These are phyloP conservation scores for Phalaenopsis equestris DNA, from an alignment of 106 monocot species.

Conservation along the genomic window DNA sequence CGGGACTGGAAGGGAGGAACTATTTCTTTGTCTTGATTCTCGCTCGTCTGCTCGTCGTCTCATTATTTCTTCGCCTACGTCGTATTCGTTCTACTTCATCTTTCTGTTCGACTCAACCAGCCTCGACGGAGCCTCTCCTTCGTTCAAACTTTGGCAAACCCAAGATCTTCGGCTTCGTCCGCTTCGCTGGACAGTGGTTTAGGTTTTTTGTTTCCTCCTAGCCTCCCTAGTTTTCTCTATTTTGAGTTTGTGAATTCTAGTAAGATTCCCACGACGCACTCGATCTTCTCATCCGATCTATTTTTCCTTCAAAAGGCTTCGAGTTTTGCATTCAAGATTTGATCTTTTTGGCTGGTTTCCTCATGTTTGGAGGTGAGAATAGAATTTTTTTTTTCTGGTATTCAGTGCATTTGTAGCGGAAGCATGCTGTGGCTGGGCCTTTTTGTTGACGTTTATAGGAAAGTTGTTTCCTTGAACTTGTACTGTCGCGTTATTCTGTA, in stretches of 20 bases:
- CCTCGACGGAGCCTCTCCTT: too few relatives aligned
- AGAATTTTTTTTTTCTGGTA: too few relatives aligned
- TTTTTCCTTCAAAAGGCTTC: not conserved
- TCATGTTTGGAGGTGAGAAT: too few relatives aligned
- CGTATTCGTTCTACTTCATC: too few relatives aligned
- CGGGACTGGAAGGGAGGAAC: too few relatives aligned
- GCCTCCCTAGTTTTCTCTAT: not conserved
- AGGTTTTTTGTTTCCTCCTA: not conserved
- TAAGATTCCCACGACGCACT: not conserved
- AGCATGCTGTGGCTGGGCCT: constrained; percentile 62
- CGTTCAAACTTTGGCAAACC: too few relatives aligned
- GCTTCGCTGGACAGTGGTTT: not conserved
- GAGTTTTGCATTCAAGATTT: not conserved
- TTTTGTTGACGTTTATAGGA: constrained; percentile 51
- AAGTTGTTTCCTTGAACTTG: constrained; percentile 58
- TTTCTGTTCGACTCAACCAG: too few relatives aligned
- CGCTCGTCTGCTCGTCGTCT: too few relatives aligned
- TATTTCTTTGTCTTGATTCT: too few relatives aligned
- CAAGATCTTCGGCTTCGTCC: too few relatives aligned
- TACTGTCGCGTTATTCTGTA: constrained; percentile 84
- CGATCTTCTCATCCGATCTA: not conserved
- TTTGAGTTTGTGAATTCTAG: not conserved
- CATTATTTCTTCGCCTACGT: too few relatives aligned
- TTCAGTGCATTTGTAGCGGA: not conserved
- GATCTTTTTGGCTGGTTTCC: not conserved